These are phyloP conservation scores for Fusarium pseudoanthophilum DNA, from an alignment of 2,329 filamentous ascomycete genomes.

Conservation along the genomic window DNA sequence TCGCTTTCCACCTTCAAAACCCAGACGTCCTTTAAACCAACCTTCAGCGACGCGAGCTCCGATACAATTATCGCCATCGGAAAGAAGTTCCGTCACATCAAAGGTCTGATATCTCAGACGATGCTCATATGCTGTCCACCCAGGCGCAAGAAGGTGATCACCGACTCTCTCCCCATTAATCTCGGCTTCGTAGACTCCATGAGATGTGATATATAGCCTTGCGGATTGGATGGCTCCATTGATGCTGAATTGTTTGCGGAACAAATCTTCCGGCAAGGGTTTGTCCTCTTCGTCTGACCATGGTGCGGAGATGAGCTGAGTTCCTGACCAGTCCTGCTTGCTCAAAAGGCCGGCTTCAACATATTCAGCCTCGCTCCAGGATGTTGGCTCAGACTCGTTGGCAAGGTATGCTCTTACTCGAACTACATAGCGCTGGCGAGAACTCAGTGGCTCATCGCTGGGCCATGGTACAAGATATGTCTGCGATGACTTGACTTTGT, in stretches of 20 bases:
- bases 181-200: conserved; percentile 58
- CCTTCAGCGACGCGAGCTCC: conserved; percentile 58
- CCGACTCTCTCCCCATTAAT: conserved; percentile 55
- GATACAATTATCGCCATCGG: conserved; percentile 51
- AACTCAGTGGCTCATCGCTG: neutral
- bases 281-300: neutral
- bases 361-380: neutral
- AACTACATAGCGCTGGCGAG: neutral
- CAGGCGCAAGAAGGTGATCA: conserved; percentile 57
- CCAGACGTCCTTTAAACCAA: conserved; percentile 57
- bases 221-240: conserved; percentile 45
- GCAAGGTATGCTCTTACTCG: neutral
- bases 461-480: neutral
- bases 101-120: conserved; percentile 63
- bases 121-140: conserved; percentile 62
- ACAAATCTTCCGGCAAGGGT: conserved; percentile 1
- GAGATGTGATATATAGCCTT: conserved; percentile 58
- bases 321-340: neutral
- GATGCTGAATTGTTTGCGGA: conserved; percentile 50
- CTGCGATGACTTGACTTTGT: neutral
- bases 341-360: neutral
- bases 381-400: neutral
- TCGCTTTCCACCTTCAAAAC: conserved; percentile 24
- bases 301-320: neutral
- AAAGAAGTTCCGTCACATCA: conserved; percentile 59